phyloP scores from a whole-genome alignment of 192 early-diverging fungal genomes.

The Hyaloraphidium curvatum region DNA sequence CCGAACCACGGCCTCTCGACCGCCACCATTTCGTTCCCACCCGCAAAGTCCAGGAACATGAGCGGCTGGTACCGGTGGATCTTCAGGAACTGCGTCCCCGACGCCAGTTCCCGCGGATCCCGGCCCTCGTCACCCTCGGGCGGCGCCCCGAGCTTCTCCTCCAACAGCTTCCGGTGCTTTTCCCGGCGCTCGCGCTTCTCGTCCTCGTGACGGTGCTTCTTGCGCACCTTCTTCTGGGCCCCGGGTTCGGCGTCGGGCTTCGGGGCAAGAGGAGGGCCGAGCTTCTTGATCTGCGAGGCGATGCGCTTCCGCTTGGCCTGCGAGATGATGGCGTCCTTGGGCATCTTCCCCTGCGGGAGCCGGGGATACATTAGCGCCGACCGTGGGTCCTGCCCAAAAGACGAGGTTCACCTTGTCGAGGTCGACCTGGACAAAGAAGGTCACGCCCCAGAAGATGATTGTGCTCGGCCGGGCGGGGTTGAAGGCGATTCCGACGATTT shows the following conservation, averaged over 20 bases:
- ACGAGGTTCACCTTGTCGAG: slow-evolving; percentile 21
- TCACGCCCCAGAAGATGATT: slow-evolving; percentile 46
- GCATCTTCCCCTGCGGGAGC: too few relatives aligned
- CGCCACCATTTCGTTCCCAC: slow-evolving; percentile 51
- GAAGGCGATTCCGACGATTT: slow-evolving; percentile 50
- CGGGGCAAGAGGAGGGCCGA: not conserved
- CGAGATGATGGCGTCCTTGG: slow-evolving; percentile 33
- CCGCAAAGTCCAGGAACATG: slow-evolving; percentile 59
- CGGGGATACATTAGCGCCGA: slow-evolving; percentile 14
- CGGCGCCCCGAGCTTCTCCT: slow-evolving; percentile 16
- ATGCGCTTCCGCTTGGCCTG: slow-evolving; percentile 35
- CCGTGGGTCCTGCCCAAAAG: not conserved
- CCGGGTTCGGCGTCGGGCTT: slow-evolving; percentile 1
- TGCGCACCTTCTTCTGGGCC: too few relatives aligned
- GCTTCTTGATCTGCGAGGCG: not conserved
- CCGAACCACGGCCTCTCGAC: slow-evolving; percentile 74
- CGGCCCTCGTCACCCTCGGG: slow-evolving; percentile 24
- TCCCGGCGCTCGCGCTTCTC: slow-evolving; percentile 4
- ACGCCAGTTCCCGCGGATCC: too few relatives aligned
- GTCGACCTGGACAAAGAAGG: slow-evolving; percentile 56
- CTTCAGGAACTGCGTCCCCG: slow-evolving; percentile 42
- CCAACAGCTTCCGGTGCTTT: slow-evolving; percentile 18
- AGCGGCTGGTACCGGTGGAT: slow-evolving; percentile 66
- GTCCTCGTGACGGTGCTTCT: too few relatives aligned
- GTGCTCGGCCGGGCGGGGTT: slow-evolving; percentile 39